phyloP scores from a whole-genome alignment of 2,329 filamentous ascomycete species.

The Pseudocercospora eumusae region DNA sequence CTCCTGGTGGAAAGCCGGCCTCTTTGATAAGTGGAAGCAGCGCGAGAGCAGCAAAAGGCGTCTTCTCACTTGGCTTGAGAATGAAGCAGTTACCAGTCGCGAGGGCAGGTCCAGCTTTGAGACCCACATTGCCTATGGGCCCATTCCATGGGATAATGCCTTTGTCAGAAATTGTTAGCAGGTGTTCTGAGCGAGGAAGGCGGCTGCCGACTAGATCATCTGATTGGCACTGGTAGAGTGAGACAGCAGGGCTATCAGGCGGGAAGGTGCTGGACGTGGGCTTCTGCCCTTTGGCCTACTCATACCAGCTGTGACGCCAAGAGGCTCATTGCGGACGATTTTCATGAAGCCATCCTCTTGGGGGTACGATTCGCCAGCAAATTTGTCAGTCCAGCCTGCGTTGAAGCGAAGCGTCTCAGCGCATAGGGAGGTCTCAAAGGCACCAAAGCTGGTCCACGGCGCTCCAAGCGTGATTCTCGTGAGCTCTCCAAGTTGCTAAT shows the following conservation, averaged over 20 bases:
- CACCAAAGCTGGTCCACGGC: constrained; percentile 49
- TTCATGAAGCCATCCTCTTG: constrained; percentile 41
- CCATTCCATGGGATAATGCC: constrained; percentile 71
- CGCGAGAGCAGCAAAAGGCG: constrained; percentile 56
- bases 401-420: constrained; percentile 47
- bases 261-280: no score
- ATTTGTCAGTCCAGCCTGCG: constrained; percentile 36
- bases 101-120: constrained; percentile 71
- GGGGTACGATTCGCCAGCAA: constrained; percentile 30
- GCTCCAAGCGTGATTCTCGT: constrained; percentile 52
- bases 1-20: constrained; percentile 61
- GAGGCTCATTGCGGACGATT: constrained; percentile 45
- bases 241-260: no score
- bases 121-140: constrained; percentile 67
- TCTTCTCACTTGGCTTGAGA: constrained; percentile 58
- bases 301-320: constrained; percentile 38
- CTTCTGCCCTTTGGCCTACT: no score
- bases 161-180: no score
- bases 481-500: constrained; percentile 56
- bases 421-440: constrained; percentile 47
- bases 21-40: constrained; percentile 64
- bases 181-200: no score
- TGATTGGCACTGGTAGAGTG: no score
- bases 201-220: no score
- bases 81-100: constrained; percentile 59